Conservation (phyloP, 2,329 filamentous ascomycete species). For the Boeremia lycopersici region DNA sequence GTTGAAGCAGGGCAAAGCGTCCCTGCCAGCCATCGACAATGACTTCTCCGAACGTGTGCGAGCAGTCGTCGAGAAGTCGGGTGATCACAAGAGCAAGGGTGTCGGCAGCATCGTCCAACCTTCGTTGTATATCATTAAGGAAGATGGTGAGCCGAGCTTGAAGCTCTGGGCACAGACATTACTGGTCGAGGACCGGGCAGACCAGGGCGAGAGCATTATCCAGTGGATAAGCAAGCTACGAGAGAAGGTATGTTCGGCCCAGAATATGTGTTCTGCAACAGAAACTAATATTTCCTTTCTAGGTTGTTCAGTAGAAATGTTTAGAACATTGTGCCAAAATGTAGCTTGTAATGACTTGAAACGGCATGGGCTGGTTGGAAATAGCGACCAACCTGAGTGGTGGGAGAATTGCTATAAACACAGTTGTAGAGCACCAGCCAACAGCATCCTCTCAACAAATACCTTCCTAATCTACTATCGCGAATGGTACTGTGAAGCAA, state of each 20-base stretch:
- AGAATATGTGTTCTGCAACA: neutral
- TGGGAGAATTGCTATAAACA: slow-evolving; percentile 4
- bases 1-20: slow-evolving; percentile 88
- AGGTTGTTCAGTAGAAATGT: slow-evolving; percentile 46
- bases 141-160: slow-evolving; percentile 93
- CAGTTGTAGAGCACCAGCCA: slow-evolving; percentile 5
- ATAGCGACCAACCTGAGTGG: slow-evolving; percentile 1
- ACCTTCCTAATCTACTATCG: neutral
- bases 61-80: slow-evolving; percentile 83
- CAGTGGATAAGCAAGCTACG: slow-evolving; percentile 92
- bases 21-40: slow-evolving; percentile 84
- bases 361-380: slow-evolving; percentile 2
- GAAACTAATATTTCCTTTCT: slow-evolving; percentile 3
- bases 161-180: slow-evolving; percentile 97
- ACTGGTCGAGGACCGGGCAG: slow-evolving; percentile 90
- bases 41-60: slow-evolving; percentile 96
- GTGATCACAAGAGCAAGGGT: slow-evolving; percentile 82
- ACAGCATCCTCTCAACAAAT: slow-evolving; percentile 8
- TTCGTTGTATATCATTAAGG: slow-evolving; percentile 89
- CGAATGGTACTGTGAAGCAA: neutral
- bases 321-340: slow-evolving; percentile 8
- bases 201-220: slow-evolving; percentile 88
- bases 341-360: slow-evolving; percentile 10
- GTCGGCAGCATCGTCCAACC: slow-evolving; percentile 93
- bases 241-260: slow-evolving; percentile 77